phyloP scores from a whole-genome alignment of 2,329 filamentous ascomycete species.

The Botryotinia calthae region DNA sequence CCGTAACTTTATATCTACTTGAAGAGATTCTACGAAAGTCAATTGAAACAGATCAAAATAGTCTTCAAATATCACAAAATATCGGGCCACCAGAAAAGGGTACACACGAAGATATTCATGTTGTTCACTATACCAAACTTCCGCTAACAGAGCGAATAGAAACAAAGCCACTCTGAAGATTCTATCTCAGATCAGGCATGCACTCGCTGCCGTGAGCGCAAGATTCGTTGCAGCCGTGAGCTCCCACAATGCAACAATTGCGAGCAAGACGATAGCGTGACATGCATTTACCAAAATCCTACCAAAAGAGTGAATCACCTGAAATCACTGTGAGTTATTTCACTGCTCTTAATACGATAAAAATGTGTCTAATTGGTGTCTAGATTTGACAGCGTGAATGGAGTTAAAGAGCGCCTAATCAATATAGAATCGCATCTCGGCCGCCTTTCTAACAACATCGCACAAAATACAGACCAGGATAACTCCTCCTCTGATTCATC shows the following conservation, averaged over 20 bases:
- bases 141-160: not conserved
- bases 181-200: slow-evolving; percentile 1
- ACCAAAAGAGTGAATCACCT: slow-evolving; percentile 21
- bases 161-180: not conserved
- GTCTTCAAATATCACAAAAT: not conserved
- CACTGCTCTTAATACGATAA: not conserved
- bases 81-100: not conserved
- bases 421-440: slow-evolving; percentile 20
- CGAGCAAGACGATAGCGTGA: slow-evolving; percentile 19
- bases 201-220: slow-evolving; percentile 19
- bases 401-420: slow-evolving; percentile 11
- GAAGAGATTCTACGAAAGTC: not conserved
- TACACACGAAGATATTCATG: not conserved
- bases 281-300: slow-evolving; percentile 22
- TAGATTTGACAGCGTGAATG: slow-evolving; percentile 18
- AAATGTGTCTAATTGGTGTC: not conserved
- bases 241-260: slow-evolving; percentile 19
- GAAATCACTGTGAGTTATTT: slow-evolving; percentile 16
- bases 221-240: slow-evolving; percentile 18
- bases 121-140: not conserved
- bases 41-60: not conserved
- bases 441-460: slow-evolving; percentile 9
- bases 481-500: not conserved
- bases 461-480: not conserved
- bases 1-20: not conserved